phyloP scores from a whole-genome alignment of 331 rosid species.

The Saraca asoca region DNA sequence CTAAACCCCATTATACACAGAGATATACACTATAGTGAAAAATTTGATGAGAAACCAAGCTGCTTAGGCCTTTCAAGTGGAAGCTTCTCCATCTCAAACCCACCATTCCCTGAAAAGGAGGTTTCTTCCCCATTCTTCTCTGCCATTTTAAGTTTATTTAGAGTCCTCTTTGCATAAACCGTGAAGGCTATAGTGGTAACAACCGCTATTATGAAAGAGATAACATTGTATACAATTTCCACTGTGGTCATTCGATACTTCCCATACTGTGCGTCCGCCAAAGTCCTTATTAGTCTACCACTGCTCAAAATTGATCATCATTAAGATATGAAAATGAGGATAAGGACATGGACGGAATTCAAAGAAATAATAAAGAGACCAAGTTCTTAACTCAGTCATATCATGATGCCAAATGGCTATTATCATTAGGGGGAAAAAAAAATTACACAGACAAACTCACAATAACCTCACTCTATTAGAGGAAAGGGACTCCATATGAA shows the following conservation, averaged over 20 bases:
- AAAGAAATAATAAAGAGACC: constrained; percentile 8
- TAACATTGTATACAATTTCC: constrained; percentile 81
- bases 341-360: background rate
- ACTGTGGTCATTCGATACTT: constrained; percentile 75
- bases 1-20: constrained; percentile 3
- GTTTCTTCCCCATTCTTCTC: constrained; percentile 52
- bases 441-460: too few species aligned
- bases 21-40: constrained; percentile 29
- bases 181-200: constrained; percentile 72
- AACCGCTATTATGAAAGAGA: constrained; percentile 69
- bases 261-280: constrained; percentile 79
- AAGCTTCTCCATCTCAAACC: constrained; percentile 65
- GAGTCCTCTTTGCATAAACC: constrained; percentile 76
- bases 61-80: constrained; percentile 57
- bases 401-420: background rate
- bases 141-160: constrained; percentile 60
- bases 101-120: constrained; percentile 41
- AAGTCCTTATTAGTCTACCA: constrained; percentile 80
- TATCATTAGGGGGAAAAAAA: too few species aligned
- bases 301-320: constrained; percentile 49
- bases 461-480: too few species aligned
- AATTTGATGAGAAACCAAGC: constrained; percentile 15
- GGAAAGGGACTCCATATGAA: too few species aligned
- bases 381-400: constrained; percentile 19
- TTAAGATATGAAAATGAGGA: background rate